Evolutionary conservation across 495 filamentous ascomycete genomes (phyloP).

Genomic region (Xylaria sp.): DNA sequence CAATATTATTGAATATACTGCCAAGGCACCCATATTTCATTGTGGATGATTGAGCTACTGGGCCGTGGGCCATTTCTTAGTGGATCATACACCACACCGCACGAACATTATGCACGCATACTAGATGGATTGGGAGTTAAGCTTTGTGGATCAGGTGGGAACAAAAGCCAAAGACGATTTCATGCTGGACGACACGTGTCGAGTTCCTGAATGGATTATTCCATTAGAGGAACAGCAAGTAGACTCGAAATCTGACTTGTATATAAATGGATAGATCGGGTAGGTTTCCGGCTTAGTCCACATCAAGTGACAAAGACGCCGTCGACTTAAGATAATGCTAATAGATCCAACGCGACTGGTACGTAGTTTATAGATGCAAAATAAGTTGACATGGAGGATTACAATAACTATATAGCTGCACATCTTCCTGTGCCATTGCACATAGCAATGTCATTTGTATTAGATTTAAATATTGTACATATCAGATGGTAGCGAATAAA

Average conservation of each 20-base stretch:
- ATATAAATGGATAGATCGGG: neutral
- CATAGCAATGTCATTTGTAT: neutral
- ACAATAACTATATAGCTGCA: neutral
- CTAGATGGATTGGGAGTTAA: neutral
- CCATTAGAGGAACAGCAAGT: neutral
- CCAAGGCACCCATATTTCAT: neutral
- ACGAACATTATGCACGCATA: conserved; percentile 5
- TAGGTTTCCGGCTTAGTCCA: neutral
- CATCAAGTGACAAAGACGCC: neutral
- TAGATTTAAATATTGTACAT: too few relatives aligned
- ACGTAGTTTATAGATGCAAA: neutral
- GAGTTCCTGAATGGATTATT: neutral
- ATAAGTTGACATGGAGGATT: neutral
- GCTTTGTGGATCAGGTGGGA: neutral
- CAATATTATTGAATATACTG: neutral
- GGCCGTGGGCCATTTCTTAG: neutral
- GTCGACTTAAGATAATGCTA: neutral
- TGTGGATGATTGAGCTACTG: neutral
- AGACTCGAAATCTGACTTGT: neutral
- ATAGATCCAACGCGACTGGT: neutral
- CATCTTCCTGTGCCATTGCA: neutral
- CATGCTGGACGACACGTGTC: neutral
- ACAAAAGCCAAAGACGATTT: neutral
- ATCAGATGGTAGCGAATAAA: conserved; percentile 3
- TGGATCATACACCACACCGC: neutral